Evolutionary conservation across 2,329 filamentous ascomycete species (phyloP), one percentile per base, ranked within the genome.

Genomic region (Zymoseptoria pseudotritici): DNA sequence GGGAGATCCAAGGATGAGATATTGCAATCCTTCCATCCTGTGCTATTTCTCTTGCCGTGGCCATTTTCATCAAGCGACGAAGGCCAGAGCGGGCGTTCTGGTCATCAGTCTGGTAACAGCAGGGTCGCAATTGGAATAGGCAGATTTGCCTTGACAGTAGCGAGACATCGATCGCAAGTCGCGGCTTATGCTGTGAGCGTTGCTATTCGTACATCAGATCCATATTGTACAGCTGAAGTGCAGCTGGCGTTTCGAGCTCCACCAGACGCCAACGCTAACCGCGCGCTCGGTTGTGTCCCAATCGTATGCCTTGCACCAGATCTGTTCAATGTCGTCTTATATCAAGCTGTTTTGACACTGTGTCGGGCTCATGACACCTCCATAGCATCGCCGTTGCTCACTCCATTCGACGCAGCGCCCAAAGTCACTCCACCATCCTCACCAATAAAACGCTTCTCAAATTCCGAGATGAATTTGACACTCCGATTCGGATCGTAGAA

Each of bases 401-500:
- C 58, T 10, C 63, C 63, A 42, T 66, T 65, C 10, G 65, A 55
- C 22, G 56, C 61, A 36, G 89, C 87, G 31, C 71, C 72, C 70
- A 97, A 86, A 62, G 86, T 89, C 26, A 96, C 93, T 22, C 79
- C 80, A 24, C 94, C 94, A 63, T 88, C 85, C 63, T 96, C 87
- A 63, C 91, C 90, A 73, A 99, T 97, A 65, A 99, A 86, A 50
- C 92, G 85, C 80, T 92, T 93, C 79, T 97, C 94, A 61, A 88
- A 96, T 65, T 96, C 89, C 60, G 83, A 78, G 52, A 99, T 91
- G 70, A 97, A 97, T 72, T 90, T 90, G 69, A 95, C 89, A 75
- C 92, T 97, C 68, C 94, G 83, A 54, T 80, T 80, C 0, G 92
- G 88, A 74, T 99, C 94, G 77, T 93, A 96, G 78, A 99, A 99